Evolutionary conservation across 164 flowering plant genomes (phyloP).

Genomic region (Vitis vinifera): DNA sequence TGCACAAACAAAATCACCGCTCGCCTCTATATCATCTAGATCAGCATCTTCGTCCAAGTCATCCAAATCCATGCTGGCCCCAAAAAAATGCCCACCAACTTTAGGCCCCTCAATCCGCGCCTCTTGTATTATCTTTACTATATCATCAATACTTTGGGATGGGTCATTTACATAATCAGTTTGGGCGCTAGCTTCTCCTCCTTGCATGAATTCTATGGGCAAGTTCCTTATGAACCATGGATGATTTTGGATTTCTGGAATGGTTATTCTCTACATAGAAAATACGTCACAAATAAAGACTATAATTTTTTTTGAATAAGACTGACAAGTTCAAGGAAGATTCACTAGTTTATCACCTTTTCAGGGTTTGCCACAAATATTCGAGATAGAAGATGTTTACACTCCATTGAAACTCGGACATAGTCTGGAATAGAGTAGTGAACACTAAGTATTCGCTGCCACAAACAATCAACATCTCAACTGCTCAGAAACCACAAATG

Average conservation of each 20-base stretch:
- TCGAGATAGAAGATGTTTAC: constrained; percentile 57
- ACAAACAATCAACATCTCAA: neutral
- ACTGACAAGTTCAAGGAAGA: neutral
- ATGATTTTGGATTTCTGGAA: constrained; percentile 56
- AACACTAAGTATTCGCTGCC: constrained; percentile 63
- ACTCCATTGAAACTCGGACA: constrained; percentile 54
- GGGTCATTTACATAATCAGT: constrained; percentile 26
- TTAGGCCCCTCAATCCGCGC: constrained; percentile 51
- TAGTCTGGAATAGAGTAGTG: constrained; percentile 61
- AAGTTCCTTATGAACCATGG: constrained; percentile 64
- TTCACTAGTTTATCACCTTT: constrained; percentile 32
- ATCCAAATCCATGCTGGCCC: constrained; percentile 74
- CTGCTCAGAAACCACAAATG: neutral
- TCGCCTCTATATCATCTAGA: constrained; percentile 67
- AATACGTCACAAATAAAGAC: neutral
- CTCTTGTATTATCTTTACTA: constrained; percentile 66
- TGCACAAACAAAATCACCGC: constrained; percentile 80
- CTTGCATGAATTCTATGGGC: constrained; percentile 47
- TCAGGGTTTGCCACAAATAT: constrained; percentile 66
- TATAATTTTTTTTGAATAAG: neutral
- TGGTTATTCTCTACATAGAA: constrained; percentile 55
- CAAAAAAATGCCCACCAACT: constrained; percentile 34
- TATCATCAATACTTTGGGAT: constrained; percentile 67
- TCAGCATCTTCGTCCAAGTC: constrained; percentile 73
- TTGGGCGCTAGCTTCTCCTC: constrained; percentile 26